These are phyloP conservation scores for Sanguinoderma infundibulare DNA, from an alignment of 1,284 basidiomycete species.

Conservation along the genomic window DNA sequence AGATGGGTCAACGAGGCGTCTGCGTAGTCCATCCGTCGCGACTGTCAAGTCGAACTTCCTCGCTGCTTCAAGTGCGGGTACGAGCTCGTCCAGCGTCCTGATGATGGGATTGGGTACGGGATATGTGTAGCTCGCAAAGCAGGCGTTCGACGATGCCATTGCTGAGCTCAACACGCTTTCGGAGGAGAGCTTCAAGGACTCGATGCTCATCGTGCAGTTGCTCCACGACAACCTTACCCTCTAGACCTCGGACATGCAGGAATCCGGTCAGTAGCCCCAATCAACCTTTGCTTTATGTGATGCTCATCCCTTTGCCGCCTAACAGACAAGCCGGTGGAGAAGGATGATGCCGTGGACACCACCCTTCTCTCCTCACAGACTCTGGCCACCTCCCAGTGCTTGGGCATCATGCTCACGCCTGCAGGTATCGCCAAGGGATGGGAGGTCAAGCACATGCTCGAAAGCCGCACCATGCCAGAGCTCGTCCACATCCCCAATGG, in stretches of 20 bases:
- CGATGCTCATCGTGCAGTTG: conserved; percentile 98
- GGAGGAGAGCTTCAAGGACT: conserved; percentile 99
- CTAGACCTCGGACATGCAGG: conserved; percentile 98
- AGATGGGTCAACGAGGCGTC: conserved; percentile 52
- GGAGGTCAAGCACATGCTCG: conserved; percentile 72
- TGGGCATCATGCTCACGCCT: conserved; percentile 29
- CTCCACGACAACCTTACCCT: conserved; percentile 98
- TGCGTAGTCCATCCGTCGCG: conserved; percentile 52
- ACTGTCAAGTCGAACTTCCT: conserved; percentile 65
- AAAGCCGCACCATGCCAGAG: conserved; percentile 80
- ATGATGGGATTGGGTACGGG: conserved; percentile 38
- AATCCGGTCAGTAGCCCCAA: conserved; percentile 63
- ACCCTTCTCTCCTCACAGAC: conserved; percentile 41
- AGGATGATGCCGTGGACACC: conserved; percentile 58
- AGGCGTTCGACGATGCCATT: conserved; percentile 99
- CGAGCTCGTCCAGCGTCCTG: conserved; percentile 54
- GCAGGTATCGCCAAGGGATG: conserved; percentile 31
- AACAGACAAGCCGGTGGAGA: conserved; percentile 70
- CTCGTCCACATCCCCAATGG: conserved; percentile 74
- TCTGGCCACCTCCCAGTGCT: conserved; percentile 49
- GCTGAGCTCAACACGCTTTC: conserved; percentile 99
- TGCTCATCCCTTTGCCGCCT: conserved; percentile 1
- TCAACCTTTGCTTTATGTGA: not conserved
- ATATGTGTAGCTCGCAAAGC: conserved; percentile 89
- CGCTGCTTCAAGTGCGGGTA: conserved; percentile 53